Evolutionary conservation across 2,329 filamentous ascomycete genomes (phyloP), one percentile per base, ranked within the genome.

Genomic region (Ascochyta lentis): DNA sequence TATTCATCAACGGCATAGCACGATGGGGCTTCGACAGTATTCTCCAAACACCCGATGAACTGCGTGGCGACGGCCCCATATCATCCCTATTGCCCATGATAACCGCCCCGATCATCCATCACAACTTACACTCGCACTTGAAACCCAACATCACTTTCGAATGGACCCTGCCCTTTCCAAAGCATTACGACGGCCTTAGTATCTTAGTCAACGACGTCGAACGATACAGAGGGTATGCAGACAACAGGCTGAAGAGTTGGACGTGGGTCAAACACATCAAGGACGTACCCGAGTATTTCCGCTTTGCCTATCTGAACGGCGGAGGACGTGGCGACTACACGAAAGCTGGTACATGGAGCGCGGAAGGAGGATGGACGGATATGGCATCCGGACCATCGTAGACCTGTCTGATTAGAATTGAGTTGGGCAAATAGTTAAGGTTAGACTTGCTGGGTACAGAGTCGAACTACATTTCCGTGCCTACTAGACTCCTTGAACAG

Each of bases 1-100:
- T 98, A 0, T 98, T 97, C 75, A 88, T 97, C 77, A 97, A 97
- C 72, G 94, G 95, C 48, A 87, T 96, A 56, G 94, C 93, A 4
- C 85, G 94, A 39, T 98, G 95, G 95, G 93, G 93, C 0, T 99
- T 96, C 73, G 93, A 92, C 59, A 84, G 89, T 1, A 86, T 99
- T 42, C 83, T 99, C 15, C 89, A 99, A 76, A 98, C 95, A 0
- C 86, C 90, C 0, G 83, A 77, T 0, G 86, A 87, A 0, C 78
- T 99, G 23, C 86, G 87, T 49, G 87, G 78, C 29, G 79, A 81
- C 39, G 76, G 75, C 0, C 77, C 76, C n/a, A 65, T 77, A 23
- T 85, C 86, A 10, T 87, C 86, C 0, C 76, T 84, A 0, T 80
- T 95, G 1, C 91, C 80, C 2, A 37, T 66, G 1, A 71, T 82